Evolutionary conservation across 2,329 filamentous ascomycete genomes (phyloP).

Genomic region (Diaporthe amygdali): DNA sequence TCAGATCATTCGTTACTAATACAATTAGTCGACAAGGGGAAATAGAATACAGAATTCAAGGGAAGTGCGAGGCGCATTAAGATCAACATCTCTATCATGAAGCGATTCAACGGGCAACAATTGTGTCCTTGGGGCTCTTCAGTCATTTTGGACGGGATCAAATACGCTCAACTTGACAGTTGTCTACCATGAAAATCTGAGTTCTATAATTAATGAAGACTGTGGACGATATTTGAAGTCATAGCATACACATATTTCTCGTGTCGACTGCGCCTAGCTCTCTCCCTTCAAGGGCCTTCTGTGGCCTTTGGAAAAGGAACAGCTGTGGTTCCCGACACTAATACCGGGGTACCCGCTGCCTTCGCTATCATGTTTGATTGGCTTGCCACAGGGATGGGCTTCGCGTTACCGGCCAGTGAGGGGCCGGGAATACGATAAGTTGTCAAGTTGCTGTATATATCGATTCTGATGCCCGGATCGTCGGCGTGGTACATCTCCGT

Average conservation of each 20-base stretch:
- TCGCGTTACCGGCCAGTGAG: constrained; percentile 31
- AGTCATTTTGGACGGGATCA: too few species aligned
- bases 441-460: constrained; percentile 29
- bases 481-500: constrained; percentile 31
- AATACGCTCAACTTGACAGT: background rate
- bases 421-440: constrained; percentile 35
- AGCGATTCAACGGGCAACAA: too few species aligned
- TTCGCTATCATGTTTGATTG: constrained; percentile 27
- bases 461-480: constrained; percentile 32
- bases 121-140: too few species aligned
- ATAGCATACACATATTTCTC: background rate
- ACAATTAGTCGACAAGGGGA: too few species aligned
- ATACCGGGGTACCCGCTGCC: constrained; percentile 32
- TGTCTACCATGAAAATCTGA: background rate
- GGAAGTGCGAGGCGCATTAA: too few species aligned
- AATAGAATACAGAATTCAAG: too few species aligned
- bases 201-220: too few species aligned
- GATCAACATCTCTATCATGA: too few species aligned
- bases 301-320: constrained; percentile 23
- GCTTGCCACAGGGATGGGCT: constrained; percentile 30
- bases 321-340: constrained; percentile 30
- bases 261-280: fast-evolving
- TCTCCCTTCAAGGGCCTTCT: fast-evolving
- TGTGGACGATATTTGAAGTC: background rate
- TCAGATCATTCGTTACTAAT: too few species aligned